A percentile compares a stretch with the other conserved stretches of the same genome.
Conservation (phyloP, 2,329 filamentous ascomycete species). For the Biscogniauxia marginata region DNA sequence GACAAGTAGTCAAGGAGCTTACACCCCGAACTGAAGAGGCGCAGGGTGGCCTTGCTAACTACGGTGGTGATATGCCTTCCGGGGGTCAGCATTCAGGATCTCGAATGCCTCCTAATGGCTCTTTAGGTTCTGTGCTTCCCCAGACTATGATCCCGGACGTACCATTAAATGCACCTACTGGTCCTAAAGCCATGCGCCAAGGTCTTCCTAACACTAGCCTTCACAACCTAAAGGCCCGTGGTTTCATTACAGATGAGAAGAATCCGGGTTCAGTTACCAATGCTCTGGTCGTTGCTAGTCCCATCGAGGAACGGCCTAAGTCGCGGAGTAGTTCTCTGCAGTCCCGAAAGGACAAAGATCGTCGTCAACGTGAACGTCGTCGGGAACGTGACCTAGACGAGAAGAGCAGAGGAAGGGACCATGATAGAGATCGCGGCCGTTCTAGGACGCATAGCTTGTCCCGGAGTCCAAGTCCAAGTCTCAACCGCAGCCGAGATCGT, state of each 20-base stretch:
- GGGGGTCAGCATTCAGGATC: slow-evolving; percentile 27
- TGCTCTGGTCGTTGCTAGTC: slow-evolving; percentile 32
- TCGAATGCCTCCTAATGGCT: slow-evolving; percentile 26
- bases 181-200: slow-evolving; percentile 91
- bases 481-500: slow-evolving; percentile 43
- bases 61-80: slow-evolving; percentile 35
- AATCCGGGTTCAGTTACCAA: slow-evolving; percentile 32
- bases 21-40: slow-evolving; percentile 23
- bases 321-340: slow-evolving; percentile 50
- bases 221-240: slow-evolving; percentile 59
- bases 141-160: slow-evolving; percentile 37
- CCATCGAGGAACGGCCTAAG: slow-evolving; percentile 33
- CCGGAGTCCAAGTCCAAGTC: slow-evolving; percentile 35
- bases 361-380: slow-evolving; percentile 34
- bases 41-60: slow-evolving; percentile 28
- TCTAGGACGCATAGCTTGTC: slow-evolving; percentile 32
- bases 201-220: slow-evolving; percentile 81
- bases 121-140: slow-evolving; percentile 19
- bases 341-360: slow-evolving; percentile 37
- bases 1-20: slow-evolving; percentile 29
- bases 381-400: slow-evolving; percentile 34
- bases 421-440: slow-evolving; percentile 32
- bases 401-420: slow-evolving; percentile 24
- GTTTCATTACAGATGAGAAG: slow-evolving; percentile 43
- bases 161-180: slow-evolving; percentile 77